phyloP scores from a whole-genome alignment of 2,329 filamentous ascomycete species.

The Cytospora schulzeri region DNA sequence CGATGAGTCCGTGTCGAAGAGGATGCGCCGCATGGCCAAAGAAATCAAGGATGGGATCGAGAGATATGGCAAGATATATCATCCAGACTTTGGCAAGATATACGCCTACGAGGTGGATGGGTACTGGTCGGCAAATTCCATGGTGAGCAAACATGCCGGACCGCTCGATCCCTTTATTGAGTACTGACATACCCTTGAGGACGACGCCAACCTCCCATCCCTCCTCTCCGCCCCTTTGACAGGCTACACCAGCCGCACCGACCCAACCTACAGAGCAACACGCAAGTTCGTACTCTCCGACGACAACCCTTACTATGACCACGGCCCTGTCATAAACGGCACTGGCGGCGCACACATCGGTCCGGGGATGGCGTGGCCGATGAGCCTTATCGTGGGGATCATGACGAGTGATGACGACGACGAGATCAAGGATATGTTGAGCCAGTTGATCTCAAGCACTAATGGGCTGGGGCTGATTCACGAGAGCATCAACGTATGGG shows the following conservation, averaged over 20 bases:
- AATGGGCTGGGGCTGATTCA: slow-evolving; percentile 67
- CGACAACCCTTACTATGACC: slow-evolving; percentile 63
- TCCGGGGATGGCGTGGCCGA: slow-evolving; percentile 70
- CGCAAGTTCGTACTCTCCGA: slow-evolving; percentile 64
- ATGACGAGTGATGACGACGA: slow-evolving; percentile 66
- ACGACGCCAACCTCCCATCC: slow-evolving; percentile 61
- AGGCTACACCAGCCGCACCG: slow-evolving; percentile 51
- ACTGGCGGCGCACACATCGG: slow-evolving; percentile 35
- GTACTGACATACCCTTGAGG: slow-evolving; percentile 31
- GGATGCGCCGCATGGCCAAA: slow-evolving; percentile 56
- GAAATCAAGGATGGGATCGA: slow-evolving; percentile 66
- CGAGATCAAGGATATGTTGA: slow-evolving; percentile 60
- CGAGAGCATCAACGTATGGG: slow-evolving; percentile 67
- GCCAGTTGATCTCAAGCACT: slow-evolving; percentile 58
- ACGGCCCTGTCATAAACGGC: slow-evolving; percentile 29
- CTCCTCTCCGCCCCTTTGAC: slow-evolving; percentile 56
- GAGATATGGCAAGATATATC: slow-evolving; percentile 65
- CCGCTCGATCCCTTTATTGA: too few species aligned
- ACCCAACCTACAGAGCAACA: slow-evolving; percentile 65
- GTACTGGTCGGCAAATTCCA: slow-evolving; percentile 39
- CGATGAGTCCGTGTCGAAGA: slow-evolving; percentile 35
- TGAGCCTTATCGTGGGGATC: slow-evolving; percentile 68
- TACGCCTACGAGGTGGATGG: slow-evolving; percentile 68
- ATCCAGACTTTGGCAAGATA: slow-evolving; percentile 62
- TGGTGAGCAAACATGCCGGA: slow-evolving; percentile 13